These are phyloP conservation scores for Suhomyces ambrosiae DNA, from an alignment of 1,139 yeast species.

Conservation along the genomic window DNA sequence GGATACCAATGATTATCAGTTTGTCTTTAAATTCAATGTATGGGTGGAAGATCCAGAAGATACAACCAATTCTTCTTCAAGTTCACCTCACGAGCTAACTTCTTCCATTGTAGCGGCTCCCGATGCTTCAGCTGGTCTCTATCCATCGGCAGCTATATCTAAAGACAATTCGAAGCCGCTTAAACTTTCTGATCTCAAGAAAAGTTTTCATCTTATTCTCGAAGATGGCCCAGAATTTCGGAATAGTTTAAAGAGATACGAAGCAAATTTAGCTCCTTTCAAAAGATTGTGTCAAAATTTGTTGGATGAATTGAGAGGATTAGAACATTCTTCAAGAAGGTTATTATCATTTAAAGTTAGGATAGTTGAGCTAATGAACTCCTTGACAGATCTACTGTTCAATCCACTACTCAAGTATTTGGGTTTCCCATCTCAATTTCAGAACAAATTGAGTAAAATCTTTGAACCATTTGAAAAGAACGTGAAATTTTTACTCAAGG, in stretches of 20 bases:
- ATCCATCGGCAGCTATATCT: neutral
- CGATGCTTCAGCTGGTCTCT: too few relatives aligned
- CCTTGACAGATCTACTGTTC: constrained; percentile 23
- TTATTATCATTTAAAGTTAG: constrained; percentile 23
- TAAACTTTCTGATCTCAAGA: constrained; percentile 12
- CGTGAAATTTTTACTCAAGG: constrained; percentile 30
- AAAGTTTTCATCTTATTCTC: constrained; percentile 35
- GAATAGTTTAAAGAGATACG: constrained; percentile 55
- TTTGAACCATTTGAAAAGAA: constrained; percentile 41
- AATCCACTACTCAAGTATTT: constrained; percentile 15
- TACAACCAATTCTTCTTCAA: neutral
- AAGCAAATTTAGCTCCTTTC: constrained; percentile 52
- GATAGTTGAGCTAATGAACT: constrained; percentile 27
- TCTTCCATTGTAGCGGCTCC: too few relatives aligned
- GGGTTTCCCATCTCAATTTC: constrained; percentile 18
- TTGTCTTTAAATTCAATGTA: constrained; percentile 31
- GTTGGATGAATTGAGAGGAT: constrained; percentile 35
- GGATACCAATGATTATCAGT: constrained; percentile 19
- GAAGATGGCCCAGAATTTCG: constrained; percentile 82
- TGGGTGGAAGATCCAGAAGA: constrained; percentile 28
- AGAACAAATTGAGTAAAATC: constrained; percentile 17
- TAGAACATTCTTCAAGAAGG: constrained; percentile 29
- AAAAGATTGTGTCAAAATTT: constrained; percentile 41
- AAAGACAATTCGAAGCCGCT: constrained; percentile 6
- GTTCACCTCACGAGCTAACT: too few relatives aligned